A percentile compares a stretch with the other conserved stretches of the same genome.
Conservation (phyloP, 768 basidiomycete genomes). For the Russula virescens region DNA sequence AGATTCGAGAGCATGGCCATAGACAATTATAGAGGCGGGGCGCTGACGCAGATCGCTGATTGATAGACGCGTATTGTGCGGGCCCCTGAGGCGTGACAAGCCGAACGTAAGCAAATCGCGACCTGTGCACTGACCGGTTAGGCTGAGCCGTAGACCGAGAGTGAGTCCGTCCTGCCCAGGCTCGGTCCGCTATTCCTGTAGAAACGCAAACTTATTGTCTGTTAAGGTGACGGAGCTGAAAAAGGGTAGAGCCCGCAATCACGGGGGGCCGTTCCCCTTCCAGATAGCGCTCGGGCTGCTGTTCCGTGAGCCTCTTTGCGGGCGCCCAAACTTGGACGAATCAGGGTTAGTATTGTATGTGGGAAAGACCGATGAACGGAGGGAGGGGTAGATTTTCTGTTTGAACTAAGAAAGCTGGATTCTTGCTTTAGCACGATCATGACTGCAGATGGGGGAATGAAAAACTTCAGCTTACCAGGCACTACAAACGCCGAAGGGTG, state of each 20-base stretch:
- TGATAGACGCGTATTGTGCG: neutral
- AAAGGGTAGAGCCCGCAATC: neutral
- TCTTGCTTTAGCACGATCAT: neutral
- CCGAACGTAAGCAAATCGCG: too few species aligned
- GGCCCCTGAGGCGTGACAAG: too few species aligned
- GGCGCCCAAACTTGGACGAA: neutral
- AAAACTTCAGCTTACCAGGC: neutral
- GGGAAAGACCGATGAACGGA: neutral
- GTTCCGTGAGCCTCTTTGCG: too few species aligned
- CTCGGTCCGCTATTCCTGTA: neutral
- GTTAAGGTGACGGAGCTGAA: neutral
- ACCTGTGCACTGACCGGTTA: too few species aligned
- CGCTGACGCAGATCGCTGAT: slow-evolving; percentile 1
- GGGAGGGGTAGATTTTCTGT: neutral
- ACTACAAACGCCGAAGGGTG: neutral
- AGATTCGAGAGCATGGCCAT: neutral
- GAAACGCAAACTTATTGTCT: neutral
- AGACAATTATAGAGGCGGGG: neutral
- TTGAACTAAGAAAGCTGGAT: neutral
- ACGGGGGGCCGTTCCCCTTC: slow-evolving; percentile 6
- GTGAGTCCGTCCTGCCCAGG: neutral
- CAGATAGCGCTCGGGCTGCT: neutral
- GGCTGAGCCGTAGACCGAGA: too few species aligned
- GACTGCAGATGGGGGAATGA: slow-evolving; percentile 6
- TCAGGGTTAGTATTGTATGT: neutral